Base-by-base conservation (phyloP, 371 early-diverging fungal genomes). In the Batrachochytrium dendrobatidis region DNA sequence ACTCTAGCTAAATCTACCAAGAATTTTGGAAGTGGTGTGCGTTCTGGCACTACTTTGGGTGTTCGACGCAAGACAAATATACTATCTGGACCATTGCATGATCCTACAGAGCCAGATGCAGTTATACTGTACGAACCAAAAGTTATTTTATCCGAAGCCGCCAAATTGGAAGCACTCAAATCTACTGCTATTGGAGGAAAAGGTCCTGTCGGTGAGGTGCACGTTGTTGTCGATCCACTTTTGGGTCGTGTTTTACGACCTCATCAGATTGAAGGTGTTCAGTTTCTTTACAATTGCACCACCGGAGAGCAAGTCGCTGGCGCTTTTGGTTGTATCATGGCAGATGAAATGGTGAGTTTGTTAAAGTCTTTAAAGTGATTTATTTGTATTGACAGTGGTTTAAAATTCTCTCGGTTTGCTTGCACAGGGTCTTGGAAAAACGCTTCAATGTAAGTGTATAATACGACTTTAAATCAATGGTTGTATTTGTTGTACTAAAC, bases 261-360 rank as follows among this genome's bases (percentile, higher is more conserved):
- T 0, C 98, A 97, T 73, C 94, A 97, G 65, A 78, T 94, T 18
- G 96, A 95, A 64, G 98, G 98, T 45, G 92, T 92, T 10, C 81
- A 81, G 53, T 97, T 97, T 65, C 68, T 97, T 62, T 97, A 88
- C 76, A 82, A 90, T 34, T 97, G 98, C 71, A 82, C 87, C 0
- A 95, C 94, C 1, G 98, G 94, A 2, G 66, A 67, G 56, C 81
- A 80, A 4, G 75, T 77, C 33, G 74, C 77, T 22, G 68, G 73
- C 61, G 76, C 75, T 0, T 83, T 70, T 62, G 92, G 92, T 7
- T 94, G 94, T 65, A 97, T 97, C 58, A 94, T 95, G 94, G 98
- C 98, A 2, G 98, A 97, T 74, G 98, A 95, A 68, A 95, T 95
- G 95, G 76, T 73, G 46, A 22, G 63, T 20, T 10, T 48, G 15